Evolutionary conservation across 139 green algal species (phyloP), one percentile per base, ranked within the genome.

Genomic region (Chloropicon primus): DNA sequence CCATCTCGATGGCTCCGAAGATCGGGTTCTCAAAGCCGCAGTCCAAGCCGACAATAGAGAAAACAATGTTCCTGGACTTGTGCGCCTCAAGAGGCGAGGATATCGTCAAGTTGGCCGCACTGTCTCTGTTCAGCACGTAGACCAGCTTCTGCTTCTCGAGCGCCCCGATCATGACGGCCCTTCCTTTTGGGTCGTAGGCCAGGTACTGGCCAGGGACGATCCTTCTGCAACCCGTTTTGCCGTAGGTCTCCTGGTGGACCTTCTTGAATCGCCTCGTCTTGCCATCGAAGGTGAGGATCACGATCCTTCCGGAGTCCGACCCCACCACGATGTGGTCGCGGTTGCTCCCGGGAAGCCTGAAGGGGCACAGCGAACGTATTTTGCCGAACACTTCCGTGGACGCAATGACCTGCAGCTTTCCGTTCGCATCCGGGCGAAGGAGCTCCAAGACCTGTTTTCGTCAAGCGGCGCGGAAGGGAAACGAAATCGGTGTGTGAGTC

Each of bases 131-230:
- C 10, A 99, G 85, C 23, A 99, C 92, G 82, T 99, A 99, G 54
- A 99, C 95, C 41, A 99, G 89, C 86, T 99, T 99, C 85, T 97
- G 88, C 89, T 98, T 98, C 83, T 99, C 96, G 2, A 94, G 72
- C 0, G 93, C 93, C 0, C 80, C 94, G 53, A 99, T 89, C 88
- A 99, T 94, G 84, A 88, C 91, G 17, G 96, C 96, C 21, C 96
- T 85, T 2, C 96, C 96, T 76, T 97, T 96, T 23, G 96, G 95
- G 81, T 99, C 96, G 3, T 83, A 81, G 1, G 91, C 92, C 17
- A 98, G 26, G 80, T 90, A 96, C 89, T 98, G 90, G 1, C 96
- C 96, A 0, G 96, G 95, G 25, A 98, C 92, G 76, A 98, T 96
- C 27, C 96, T 84, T 17, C 95, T 82, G 84, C 90, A 96, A 1